phyloP scores from a whole-genome alignment of 371 early-diverging fungal genomes.

The Coelomomyces lativittatus region DNA sequence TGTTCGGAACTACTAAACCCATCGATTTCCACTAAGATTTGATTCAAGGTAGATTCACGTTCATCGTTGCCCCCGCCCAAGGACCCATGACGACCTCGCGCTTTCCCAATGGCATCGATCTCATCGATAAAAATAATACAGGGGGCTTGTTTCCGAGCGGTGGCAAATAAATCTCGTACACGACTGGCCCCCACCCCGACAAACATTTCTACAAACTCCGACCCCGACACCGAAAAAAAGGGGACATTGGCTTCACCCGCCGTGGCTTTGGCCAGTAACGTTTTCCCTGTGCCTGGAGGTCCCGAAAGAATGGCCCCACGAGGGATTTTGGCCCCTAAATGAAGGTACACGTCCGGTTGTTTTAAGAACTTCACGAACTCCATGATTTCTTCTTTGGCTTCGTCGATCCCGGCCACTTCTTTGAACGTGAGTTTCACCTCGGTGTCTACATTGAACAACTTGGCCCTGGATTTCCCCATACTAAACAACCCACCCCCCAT shows the following conservation, averaged over 20 bases:
- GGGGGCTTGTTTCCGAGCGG: conserved; percentile 90
- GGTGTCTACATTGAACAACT: conserved; percentile 88
- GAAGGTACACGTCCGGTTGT: conserved; percentile 87
- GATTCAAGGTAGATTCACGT: conserved; percentile 91
- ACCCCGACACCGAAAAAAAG: conserved; percentile 93
- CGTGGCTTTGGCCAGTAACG: conserved; percentile 85
- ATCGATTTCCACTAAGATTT: conserved; percentile 97
- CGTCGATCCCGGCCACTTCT: conserved; percentile 99
- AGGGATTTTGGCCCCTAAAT: conserved; percentile 97
- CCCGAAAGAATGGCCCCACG: conserved; percentile 98
- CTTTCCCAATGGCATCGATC: conserved; percentile 98
- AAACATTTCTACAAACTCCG: conserved; percentile 99
- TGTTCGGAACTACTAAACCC: conserved; percentile 86
- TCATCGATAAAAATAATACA: conserved; percentile 99
- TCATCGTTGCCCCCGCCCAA: conserved; percentile 91
- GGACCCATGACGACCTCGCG: conserved; percentile 76
- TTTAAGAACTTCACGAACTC: conserved; percentile 99
- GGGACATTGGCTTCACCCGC: conserved; percentile 97
- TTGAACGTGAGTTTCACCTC: conserved; percentile 89
- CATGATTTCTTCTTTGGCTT: conserved; percentile 99
- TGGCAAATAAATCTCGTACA: conserved; percentile 90
- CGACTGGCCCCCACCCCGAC: conserved; percentile 98
- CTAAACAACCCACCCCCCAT: conserved; percentile 58
- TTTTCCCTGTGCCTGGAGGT: conserved; percentile 86
- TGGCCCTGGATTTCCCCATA: conserved; percentile 87